These are phyloP conservation scores for Fonsecaea multimorphosa DNA, from an alignment of 2,329 filamentous ascomycete species.

Conservation along the genomic window DNA sequence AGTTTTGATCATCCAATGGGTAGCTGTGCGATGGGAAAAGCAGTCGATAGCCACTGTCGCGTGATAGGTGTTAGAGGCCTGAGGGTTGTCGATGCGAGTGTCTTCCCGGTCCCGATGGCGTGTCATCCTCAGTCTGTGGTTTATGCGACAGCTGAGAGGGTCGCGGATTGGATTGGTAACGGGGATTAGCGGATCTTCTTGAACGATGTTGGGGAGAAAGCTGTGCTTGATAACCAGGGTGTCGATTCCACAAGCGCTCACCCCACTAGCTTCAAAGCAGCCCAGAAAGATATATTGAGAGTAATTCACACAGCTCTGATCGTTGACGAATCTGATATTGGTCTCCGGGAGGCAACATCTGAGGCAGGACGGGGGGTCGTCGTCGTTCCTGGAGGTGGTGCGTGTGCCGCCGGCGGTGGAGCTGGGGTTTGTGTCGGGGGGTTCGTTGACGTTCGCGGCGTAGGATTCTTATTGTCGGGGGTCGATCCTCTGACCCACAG, in stretches of 20 bases:
- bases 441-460: slow-evolving; percentile 1
- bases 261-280: background rate
- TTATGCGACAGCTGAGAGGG: slow-evolving; percentile 55
- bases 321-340: background rate
- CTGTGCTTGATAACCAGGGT: background rate
- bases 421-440: background rate
- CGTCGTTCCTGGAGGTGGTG: background rate
- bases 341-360: background rate
- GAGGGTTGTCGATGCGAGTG: slow-evolving; percentile 46
- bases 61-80: slow-evolving; percentile 43
- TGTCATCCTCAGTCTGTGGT: slow-evolving; percentile 53
- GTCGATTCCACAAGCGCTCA: background rate
- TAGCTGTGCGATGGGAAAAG: slow-evolving; percentile 49
- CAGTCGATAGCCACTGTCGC: slow-evolving; percentile 43
- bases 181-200: slow-evolving; percentile 19
- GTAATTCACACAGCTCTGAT: background rate
- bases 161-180: slow-evolving; percentile 36
- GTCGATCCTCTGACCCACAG: slow-evolving; percentile 24
- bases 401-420: background rate
- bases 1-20: slow-evolving; percentile 46
- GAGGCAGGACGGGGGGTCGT: background rate
- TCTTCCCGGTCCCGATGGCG: slow-evolving; percentile 46
- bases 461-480: slow-evolving; percentile 4
- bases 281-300: background rate
- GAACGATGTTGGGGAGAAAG: background rate